Evolutionary conservation across 495 filamentous ascomycete genomes (phyloP), one percentile per base, ranked within the genome.

Genomic region (Neurospora tetrasperma): DNA sequence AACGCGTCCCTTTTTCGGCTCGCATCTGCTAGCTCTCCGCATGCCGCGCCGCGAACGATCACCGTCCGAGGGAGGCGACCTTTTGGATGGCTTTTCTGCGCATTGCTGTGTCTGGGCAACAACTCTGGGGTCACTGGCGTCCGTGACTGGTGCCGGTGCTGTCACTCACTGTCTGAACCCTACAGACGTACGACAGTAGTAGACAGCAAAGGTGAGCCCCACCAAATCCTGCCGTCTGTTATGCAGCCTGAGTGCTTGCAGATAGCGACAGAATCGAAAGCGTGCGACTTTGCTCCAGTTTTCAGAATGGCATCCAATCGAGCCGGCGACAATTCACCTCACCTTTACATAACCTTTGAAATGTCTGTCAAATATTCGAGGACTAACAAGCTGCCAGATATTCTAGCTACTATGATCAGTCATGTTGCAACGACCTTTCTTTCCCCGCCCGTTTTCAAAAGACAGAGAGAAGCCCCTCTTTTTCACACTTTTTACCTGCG

Each of bases 1-100:
- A 77, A 78, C 78, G 79, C 79, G 79, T 77, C 76, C 42, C 70
- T 71, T 68, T 69, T 12, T 62, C 62, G 71, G 42, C 20, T 69
- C 39, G 68, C 68, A 70, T 39, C 46, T 72, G 75, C 40, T 42
- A 27, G 69, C 44, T 69, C 42, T 20, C 39, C 69, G 42, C 31
- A 42, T 62, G 54, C 42, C 48, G 69, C 23, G 41, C 69, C 69
- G 66, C 72, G 42, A 70, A 38, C 69, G 27, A 18, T 66, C 54
- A 66, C 54, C 54, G 54, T 66, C 54, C 54, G 54, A 66, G 54
- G 54, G 54, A 38, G 54, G 54, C 54, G 54, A 66, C 14, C 27
- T 66, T 54, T 27, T 59, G 20, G 20, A 35, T 35, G 54, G 12
- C 5, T 66, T 66, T 66, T 35, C 48, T 59, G 48, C 48, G 48